phyloP scores from a whole-genome alignment of 2,329 filamentous ascomycete species.

The Alternaria burnsii region DNA sequence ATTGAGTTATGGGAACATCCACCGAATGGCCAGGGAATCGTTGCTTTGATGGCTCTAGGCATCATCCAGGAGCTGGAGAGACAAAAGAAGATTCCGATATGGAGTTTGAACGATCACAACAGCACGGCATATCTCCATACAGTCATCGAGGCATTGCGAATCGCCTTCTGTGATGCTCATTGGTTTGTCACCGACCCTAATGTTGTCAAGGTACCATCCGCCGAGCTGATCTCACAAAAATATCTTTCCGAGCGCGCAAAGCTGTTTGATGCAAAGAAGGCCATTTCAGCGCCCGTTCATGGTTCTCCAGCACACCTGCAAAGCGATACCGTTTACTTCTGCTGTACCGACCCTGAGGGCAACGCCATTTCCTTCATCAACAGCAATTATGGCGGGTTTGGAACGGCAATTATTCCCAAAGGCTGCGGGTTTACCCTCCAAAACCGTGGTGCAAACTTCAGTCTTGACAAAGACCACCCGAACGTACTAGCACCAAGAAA shows the following conservation, averaged over 20 bases:
- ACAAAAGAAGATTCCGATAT: slow-evolving; percentile 75
- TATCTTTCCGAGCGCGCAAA: slow-evolving; percentile 78
- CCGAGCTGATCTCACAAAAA: slow-evolving; percentile 72
- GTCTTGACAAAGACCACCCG: slow-evolving; percentile 73
- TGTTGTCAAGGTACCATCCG: slow-evolving; percentile 72
- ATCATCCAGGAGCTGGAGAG: slow-evolving; percentile 88
- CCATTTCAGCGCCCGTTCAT: slow-evolving; percentile 65
- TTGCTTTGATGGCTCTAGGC: slow-evolving; percentile 91
- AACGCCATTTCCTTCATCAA: slow-evolving; percentile 98
- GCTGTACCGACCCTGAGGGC: slow-evolving; percentile 79
- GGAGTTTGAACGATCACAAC: slow-evolving; percentile 79
- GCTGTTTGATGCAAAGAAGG: slow-evolving; percentile 66
- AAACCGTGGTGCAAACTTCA: slow-evolving; percentile 90
- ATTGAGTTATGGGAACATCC: slow-evolving; percentile 96
- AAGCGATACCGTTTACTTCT: slow-evolving; percentile 95
- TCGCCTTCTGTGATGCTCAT: slow-evolving; percentile 86
- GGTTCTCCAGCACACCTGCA: slow-evolving; percentile 81
- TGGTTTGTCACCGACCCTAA: slow-evolving; percentile 93
- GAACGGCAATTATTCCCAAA: slow-evolving; percentile 82
- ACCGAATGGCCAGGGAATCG: slow-evolving; percentile 94
- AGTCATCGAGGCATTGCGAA: slow-evolving; percentile 84
- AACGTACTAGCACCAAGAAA: slow-evolving; percentile 84
- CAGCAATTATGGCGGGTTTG: slow-evolving; percentile 90
- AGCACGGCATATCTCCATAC: slow-evolving; percentile 77
- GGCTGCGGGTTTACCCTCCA: slow-evolving; percentile 94